Base-by-base conservation (phyloP, 805 yeast genomes). In the Yamadazyma olivae region DNA sequence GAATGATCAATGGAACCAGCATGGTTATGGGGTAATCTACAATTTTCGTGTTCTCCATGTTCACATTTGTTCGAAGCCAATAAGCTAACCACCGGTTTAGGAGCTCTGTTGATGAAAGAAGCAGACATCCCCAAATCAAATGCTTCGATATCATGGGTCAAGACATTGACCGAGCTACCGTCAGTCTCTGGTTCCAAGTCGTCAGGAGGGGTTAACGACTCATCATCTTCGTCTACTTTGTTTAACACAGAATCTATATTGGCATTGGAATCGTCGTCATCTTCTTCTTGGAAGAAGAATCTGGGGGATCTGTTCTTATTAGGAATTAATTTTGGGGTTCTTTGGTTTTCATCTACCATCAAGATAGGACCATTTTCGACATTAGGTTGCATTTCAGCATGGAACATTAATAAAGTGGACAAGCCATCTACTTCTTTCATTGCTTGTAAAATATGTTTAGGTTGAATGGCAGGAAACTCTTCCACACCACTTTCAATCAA, bases 401-500 rank as follows among this genome's bases (percentile, higher is more conserved):
- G 98, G 67, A 91, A 90, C 87, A 91, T 80, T 45, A 89, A 64
- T 53, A 88, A 58, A 0, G 97, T 86, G 21, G 75, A 71, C 28
- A 75, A 59, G 4, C 75, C 83, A 36, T 80, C 67, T 2, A 90
- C 83, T 10, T 49, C 57, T 14, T 69, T 56, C 76, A 91, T 73
- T 6, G 95, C 96, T 36, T 67, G 54, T 27, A 72, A 67, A 31
- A 91, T 82, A 53, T 88, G 81, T 2, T 55, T 55, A 14, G 83
- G 74, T 26, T 69, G 71, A 35, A 90, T 82, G 45, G 83, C 86
- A 1, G 97, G 97, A 57, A 91, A 90, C 59, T 90, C 97, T 35
- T 88, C 95, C 15, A 91, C 97, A n/a, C 97, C 96, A 29, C 93
- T 82, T 46, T 90, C 95, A 52, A 90, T 88, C 63, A 91, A 61